Percentiles rank a stretch among this genome's conserved stretches.
These are phyloP conservation scores for Aureobasidium namibiae DNA, from an alignment of 2,329 filamentous ascomycete genomes.

Conservation along the genomic window DNA sequence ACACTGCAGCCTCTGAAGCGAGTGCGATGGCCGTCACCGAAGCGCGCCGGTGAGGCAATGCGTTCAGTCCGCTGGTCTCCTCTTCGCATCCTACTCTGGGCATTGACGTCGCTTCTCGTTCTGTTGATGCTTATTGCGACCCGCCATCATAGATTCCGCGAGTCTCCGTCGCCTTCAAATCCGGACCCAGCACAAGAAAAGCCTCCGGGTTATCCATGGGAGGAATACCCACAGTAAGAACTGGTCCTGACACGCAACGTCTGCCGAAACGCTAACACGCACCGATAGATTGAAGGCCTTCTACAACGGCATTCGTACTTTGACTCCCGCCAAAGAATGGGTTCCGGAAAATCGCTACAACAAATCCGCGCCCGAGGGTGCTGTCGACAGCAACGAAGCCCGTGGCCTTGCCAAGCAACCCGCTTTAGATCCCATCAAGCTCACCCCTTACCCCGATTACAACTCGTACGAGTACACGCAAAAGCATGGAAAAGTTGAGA, in stretches of 20 bases:
- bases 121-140: slow-evolving; percentile 35
- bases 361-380: slow-evolving; percentile 28
- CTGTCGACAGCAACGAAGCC: slow-evolving; percentile 18
- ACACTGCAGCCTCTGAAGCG: slow-evolving; percentile 28
- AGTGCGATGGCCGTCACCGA: slow-evolving; percentile 32
- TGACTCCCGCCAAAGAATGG: slow-evolving; percentile 33
- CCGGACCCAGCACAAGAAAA: not conserved
- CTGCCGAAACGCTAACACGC: slow-evolving; percentile 37
- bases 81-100: slow-evolving; percentile 33
- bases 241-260: slow-evolving; percentile 18
- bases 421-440: slow-evolving; percentile 31
- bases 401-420: slow-evolving; percentile 20
- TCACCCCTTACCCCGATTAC: slow-evolving; percentile 40
- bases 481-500: slow-evolving; percentile 45
- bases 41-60: slow-evolving; percentile 21
- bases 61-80: slow-evolving; percentile 29
- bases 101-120: slow-evolving; percentile 31
- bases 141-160: slow-evolving; percentile 21
- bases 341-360: slow-evolving; percentile 40
- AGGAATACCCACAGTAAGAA: not conserved
- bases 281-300: slow-evolving; percentile 35
- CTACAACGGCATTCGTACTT: slow-evolving; percentile 40
- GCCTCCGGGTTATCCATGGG: slow-evolving; percentile 8
- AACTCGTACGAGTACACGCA: slow-evolving; percentile 35
- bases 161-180: not conserved